Evolutionary conservation across 495 filamentous ascomycete genomes (phyloP), one percentile per base, ranked within the genome.

Genomic region (Pyrenopolyporus hunteri): DNA sequence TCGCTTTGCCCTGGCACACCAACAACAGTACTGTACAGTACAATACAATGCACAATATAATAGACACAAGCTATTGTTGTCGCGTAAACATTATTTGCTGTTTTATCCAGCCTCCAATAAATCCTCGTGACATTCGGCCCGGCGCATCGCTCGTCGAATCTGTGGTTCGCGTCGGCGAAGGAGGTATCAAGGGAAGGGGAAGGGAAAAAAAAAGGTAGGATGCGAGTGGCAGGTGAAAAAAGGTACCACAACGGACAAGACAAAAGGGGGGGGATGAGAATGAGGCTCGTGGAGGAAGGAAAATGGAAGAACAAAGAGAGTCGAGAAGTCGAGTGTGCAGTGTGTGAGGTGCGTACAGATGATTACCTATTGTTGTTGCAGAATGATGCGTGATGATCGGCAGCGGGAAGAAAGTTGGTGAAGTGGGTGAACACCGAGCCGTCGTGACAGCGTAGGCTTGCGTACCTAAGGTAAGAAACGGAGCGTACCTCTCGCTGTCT

Each of bases 61-160:
- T 49, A 49, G 47, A 55, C 55, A 54, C 48, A 56, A 57, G 62
- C 44, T 62, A 56, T 62, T 60, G 65, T 66, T 55, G 68, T 70
- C 68, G 68, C 68, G 65, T 63, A 64, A 56, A 63, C 52, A 64
- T 58, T 35, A 59, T 53, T 56, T 65, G 54, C 66, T 59, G 59
- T 66, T 29, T 69, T 71, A 71, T 69, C 69, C 69, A 69, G 69
- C 69, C 69, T 67, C 66, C 63, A 67, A 58, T 66, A 64, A 60
- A 63, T 65, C 69, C 59, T 65, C 53, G 66, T 62, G 57, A 57
- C 69, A 68, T 67, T 69, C 59, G 66, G 55, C 66, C 62, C 59
- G 63, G 66, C 69, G 69, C 69, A 71, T 71, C 62, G 67, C 69
- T 68, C 63, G 66, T 69, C 66, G 57, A 67, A 69, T n/a, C 59